These are phyloP conservation scores for Penicillium ucsense DNA, from an alignment of 495 filamentous ascomycete species.

Conservation along the genomic window DNA sequence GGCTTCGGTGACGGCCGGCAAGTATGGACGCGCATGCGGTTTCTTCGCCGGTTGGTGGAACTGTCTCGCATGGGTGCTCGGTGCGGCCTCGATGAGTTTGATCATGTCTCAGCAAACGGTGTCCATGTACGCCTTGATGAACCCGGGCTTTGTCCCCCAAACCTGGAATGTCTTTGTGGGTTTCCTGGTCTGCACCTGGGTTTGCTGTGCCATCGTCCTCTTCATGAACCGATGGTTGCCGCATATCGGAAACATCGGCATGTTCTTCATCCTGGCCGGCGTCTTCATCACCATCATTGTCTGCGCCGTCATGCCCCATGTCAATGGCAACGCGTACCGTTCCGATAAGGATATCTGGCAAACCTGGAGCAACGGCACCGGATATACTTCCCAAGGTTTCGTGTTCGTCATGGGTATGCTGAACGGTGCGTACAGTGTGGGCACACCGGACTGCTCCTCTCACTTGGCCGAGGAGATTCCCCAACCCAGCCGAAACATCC, in stretches of 20 bases:
- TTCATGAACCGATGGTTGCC: slow-evolving; percentile 64
- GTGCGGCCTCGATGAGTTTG: slow-evolving; percentile 54
- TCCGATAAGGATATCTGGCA: slow-evolving; percentile 52
- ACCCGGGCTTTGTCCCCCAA: slow-evolving; percentile 50
- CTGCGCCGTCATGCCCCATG: slow-evolving; percentile 60
- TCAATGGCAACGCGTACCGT: slow-evolving; percentile 38
- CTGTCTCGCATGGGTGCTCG: slow-evolving; percentile 62
- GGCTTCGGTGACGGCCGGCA: slow-evolving; percentile 66
- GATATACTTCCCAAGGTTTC: slow-evolving; percentile 59
- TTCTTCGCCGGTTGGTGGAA: slow-evolving; percentile 79
- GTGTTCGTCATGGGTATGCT: slow-evolving; percentile 75
- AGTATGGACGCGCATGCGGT: slow-evolving; percentile 57
- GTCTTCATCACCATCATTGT: slow-evolving; percentile 65
- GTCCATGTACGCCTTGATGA: slow-evolving; percentile 63
- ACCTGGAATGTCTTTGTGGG: slow-evolving; percentile 70
- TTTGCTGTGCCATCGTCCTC: slow-evolving; percentile 51
- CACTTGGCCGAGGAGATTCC: slow-evolving; percentile 82
- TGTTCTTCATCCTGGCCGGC: slow-evolving; percentile 61
- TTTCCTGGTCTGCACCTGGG: slow-evolving; percentile 59
- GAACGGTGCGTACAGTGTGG: slow-evolving; percentile 78
- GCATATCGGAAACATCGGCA: slow-evolving; percentile 52
- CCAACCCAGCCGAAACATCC: slow-evolving; percentile 38
- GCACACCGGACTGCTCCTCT: slow-evolving; percentile 65
- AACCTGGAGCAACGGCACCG: slow-evolving; percentile 55
- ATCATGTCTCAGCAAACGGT: slow-evolving; percentile 60